A percentile compares a stretch with the other conserved stretches of the same genome.
These are phyloP conservation scores for Fibroporia radiculosa DNA, from an alignment of 768 basidiomycete genomes.

Conservation along the genomic window DNA sequence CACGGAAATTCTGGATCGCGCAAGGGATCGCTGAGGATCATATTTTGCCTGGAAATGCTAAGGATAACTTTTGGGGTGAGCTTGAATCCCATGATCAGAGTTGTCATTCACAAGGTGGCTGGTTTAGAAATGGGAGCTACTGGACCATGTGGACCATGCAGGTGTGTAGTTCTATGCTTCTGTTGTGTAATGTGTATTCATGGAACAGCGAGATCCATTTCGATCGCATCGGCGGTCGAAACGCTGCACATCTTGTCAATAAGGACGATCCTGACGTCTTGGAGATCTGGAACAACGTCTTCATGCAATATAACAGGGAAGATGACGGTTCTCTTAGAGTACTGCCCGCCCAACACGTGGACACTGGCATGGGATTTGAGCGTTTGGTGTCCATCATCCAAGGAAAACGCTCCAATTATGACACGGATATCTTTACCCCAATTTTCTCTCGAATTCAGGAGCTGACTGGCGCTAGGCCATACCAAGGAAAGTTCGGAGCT, in stretches of 20 bases:
- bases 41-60: constrained; percentile 88
- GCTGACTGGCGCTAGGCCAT: constrained; percentile 81
- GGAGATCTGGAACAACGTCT: constrained; percentile 99
- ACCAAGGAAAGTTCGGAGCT: constrained; percentile 86
- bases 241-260: constrained; percentile 90
- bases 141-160: constrained; percentile 97
- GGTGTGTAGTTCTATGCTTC: constrained; percentile 32
- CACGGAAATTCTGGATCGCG: constrained; percentile 80
- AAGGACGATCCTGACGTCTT: constrained; percentile 94
- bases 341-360: constrained; percentile 91
- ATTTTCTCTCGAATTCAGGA: constrained; percentile 84
- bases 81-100: constrained; percentile 8
- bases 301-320: constrained; percentile 98
- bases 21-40: constrained; percentile 86
- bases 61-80: constrained; percentile 99
- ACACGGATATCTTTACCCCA: constrained; percentile 91
- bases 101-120: not conserved
- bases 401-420: constrained; percentile 90
- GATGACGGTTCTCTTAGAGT: constrained; percentile 70
- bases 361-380: constrained; percentile 99
- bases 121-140: constrained; percentile 94
- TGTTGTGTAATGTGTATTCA: not conserved
- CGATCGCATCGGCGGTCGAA: constrained; percentile 96
- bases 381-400: constrained; percentile 93
- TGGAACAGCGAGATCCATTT: constrained; percentile 84